phyloP scores from a whole-genome alignment of 2,329 filamentous ascomycete species.

The Plectosphaerella plurivora region DNA sequence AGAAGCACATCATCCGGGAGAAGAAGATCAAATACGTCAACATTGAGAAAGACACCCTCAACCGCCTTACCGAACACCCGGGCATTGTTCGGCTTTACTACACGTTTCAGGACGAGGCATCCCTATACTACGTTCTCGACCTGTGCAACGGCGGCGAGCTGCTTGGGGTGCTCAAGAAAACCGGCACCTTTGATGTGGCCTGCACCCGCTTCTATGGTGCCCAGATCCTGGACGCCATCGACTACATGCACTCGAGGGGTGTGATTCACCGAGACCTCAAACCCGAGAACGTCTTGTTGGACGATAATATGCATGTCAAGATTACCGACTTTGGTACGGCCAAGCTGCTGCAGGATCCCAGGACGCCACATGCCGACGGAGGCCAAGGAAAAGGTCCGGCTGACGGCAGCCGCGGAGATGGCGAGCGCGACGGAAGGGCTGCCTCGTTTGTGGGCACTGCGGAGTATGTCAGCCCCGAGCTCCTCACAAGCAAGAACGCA shows the following conservation, averaged over 20 bases:
- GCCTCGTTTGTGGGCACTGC: constrained; percentile 97
- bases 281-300: constrained; percentile 92
- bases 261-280: constrained; percentile 97
- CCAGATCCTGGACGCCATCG: constrained; percentile 92
- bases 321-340: constrained; percentile 98
- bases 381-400: constrained; percentile 30
- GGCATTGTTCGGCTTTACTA: constrained; percentile 97
- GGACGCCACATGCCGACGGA: constrained; percentile 39
- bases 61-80: constrained; percentile 91
- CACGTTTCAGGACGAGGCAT: constrained; percentile 95
- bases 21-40: constrained; percentile 99
- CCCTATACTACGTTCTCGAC: constrained; percentile 94
- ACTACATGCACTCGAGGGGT: constrained; percentile 95
- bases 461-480: constrained; percentile 95
- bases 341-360: constrained; percentile 72
- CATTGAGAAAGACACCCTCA: constrained; percentile 97
- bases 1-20: constrained; percentile 98
- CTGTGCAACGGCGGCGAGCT: constrained; percentile 89
- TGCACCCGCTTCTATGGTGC: constrained; percentile 93
- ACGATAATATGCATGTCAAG: constrained; percentile 96
- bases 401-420: constrained; percentile 26
- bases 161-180: constrained; percentile 87
- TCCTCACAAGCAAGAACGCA: constrained; percentile 94
- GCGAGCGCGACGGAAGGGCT: constrained; percentile 65
- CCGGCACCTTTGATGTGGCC: constrained; percentile 90